Evolutionary conservation across 805 yeast species (phyloP).

Genomic region (Vanderwaltozyma verrucispora): DNA sequence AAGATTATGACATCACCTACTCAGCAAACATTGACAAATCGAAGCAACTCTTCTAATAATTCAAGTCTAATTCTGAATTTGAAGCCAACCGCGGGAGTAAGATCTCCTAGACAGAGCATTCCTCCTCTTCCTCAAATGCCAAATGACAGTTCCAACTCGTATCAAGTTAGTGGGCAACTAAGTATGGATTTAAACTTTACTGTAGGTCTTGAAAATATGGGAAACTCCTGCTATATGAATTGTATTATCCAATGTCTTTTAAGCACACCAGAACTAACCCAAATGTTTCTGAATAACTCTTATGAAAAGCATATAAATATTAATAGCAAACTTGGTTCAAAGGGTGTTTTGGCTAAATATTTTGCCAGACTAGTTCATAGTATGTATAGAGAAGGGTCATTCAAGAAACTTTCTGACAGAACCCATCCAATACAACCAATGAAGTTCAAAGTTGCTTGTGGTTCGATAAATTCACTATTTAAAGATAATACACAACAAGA

Average conservation of each 20-base stretch:
- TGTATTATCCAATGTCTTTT: conserved; percentile 76
- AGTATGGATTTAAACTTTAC: conserved; percentile 31
- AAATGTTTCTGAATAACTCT: conserved; percentile 52
- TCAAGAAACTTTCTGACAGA: conserved; percentile 12
- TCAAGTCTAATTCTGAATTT: neutral
- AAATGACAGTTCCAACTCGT: neutral
- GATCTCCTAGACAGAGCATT: conserved; percentile 10
- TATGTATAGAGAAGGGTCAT: conserved; percentile 35
- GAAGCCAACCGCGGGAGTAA: neutral
- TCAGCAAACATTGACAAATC: neutral
- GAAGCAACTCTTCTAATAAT: neutral
- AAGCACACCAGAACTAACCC: conserved; percentile 58
- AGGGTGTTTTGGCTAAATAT: conserved; percentile 64
- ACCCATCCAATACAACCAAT: conserved; percentile 40
- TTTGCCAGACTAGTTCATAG: conserved; percentile 54
- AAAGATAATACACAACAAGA: conserved; percentile 83
- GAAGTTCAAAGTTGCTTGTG: conserved; percentile 59
- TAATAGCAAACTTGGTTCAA: conserved; percentile 65
- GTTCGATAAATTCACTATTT: conserved; percentile 65
- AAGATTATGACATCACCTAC: conserved; percentile 1
- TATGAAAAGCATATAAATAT: conserved; percentile 63
- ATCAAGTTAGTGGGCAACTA: neutral
- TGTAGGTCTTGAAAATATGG: conserved; percentile 74
- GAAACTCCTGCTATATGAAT: conserved; percentile 91
- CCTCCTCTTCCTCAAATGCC: conserved; percentile 18